Base-by-base conservation (phyloP, 345 rosid species). In the Sisymbrium irio region DNA sequence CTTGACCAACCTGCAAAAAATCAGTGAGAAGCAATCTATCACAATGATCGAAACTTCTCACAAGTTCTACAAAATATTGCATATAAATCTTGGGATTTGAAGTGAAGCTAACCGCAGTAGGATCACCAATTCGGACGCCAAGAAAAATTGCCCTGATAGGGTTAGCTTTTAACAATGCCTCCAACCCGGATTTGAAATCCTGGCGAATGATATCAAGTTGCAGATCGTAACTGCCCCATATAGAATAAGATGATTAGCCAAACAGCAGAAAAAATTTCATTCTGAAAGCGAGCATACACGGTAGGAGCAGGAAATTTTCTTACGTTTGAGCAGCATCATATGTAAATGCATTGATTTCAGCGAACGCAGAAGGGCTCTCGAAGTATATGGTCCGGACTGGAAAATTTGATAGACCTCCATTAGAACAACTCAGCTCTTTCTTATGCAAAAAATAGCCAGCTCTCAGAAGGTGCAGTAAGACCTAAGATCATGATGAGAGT, bases 41-140 rank as follows among this genome's bases (percentile, higher is more conserved):
- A 58, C 39, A 51, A 7, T 2, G 18, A 65, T 20, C 35, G 17
- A 3, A n/a, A 9, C 5, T 50, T 65, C 14, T 9, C 30, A 50
- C 45, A 40, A 45, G 7, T 14, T 25, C 6, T 3, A 46, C 30
- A 39, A 47, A 41, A 22, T 54, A 11, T 45, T 61, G 69, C 64
- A 51, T 51, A 30, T 13, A 30, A 60, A 20, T 71, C 54, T 39
- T 58, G 67, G 37, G 51, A 22, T 54, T 37, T 17, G 46, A 65
- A 51, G 61, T 28, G 73, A 66, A 72, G 79, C 75, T 95, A 63
- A 95, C 99, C 85, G 99, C 99, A 32, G 99, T 95, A 71, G 99
- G 99, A 83, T 95, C 99, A 81, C 99, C 99, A 79, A 95, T 88
- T 42, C 98, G 84, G 53, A 95, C 99, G 53, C 99, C 99, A 67